phyloP scores from a whole-genome alignment of 2,329 filamentous ascomycete genomes.

The Tolypocladium tropicale region DNA sequence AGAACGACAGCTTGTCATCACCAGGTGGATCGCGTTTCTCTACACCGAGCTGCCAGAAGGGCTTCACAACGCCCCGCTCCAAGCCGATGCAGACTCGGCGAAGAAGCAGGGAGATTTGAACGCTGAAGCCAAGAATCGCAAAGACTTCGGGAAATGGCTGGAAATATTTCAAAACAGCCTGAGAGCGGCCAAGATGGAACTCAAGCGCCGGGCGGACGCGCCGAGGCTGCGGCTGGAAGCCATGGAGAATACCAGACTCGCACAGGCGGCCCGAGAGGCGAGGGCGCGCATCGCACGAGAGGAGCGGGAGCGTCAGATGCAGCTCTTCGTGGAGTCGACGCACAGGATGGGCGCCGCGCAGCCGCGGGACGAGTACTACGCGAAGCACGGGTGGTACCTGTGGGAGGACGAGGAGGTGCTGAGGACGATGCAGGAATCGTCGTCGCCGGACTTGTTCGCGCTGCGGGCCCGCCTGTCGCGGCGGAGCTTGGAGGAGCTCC shows the following conservation, averaged over 20 bases:
- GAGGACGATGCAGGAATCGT: slow-evolving; percentile 10
- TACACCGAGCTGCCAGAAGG: neutral
- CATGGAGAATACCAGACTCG: neutral
- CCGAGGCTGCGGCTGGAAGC: neutral
- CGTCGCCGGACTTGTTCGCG: slow-evolving; percentile 5
- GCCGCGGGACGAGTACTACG: slow-evolving; percentile 7
- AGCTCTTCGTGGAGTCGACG: slow-evolving; percentile 9
- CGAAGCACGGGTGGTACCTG: slow-evolving; percentile 13
- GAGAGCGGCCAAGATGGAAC: neutral
- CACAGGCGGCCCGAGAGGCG: slow-evolving; percentile 1
- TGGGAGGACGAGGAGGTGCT: slow-evolving; percentile 17
- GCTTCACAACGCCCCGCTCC: neutral
- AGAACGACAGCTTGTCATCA: neutral
- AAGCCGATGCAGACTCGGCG: neutral
- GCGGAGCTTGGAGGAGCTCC: slow-evolving; percentile 9
- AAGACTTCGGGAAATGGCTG: neutral
- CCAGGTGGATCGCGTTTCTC: neutral
- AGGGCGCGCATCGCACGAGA: slow-evolving; percentile 1
- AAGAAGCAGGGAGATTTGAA: neutral
- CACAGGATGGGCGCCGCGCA: slow-evolving; percentile 3
- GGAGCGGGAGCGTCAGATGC: slow-evolving; percentile 1
- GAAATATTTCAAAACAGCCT: neutral
- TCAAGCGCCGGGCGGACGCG: neutral
- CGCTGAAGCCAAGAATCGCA: neutral
- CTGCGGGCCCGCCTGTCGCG: slow-evolving; percentile 7